Base-by-base conservation (phyloP, 129 eudicot species). In the Centaurea solstitialis region DNA sequence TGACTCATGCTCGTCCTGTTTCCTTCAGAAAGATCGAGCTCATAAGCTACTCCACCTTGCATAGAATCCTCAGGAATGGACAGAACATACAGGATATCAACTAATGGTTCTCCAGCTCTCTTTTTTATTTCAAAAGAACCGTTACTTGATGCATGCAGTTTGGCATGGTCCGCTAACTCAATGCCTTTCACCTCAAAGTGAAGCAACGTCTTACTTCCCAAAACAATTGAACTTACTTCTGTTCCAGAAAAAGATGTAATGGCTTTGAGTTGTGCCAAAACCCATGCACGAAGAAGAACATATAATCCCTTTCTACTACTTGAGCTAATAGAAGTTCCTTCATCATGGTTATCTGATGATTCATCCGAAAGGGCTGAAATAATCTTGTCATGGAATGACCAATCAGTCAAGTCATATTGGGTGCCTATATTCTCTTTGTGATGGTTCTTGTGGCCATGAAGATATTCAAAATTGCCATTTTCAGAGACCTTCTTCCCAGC, bases 181-280 rank as follows among this genome's bases (percentile, higher is more conserved):
- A 9, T 28, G 70, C 59, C 61, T 83, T 86, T 87, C 76, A 86
- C 66, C 77, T 82, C 80, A 75, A 96, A 89, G 85, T 89, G 95
- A 83, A 96, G 79, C 84, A 93, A 82, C 26, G 88, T 91, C 68
- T 83, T 89, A 79, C 79, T 90, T 74, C 99, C 99, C 59, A 96
- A 71, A 57, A 93, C 78, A 83, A 93, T 79, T 9, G 97, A 93
- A 81, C 73, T 84, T 73, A 82, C 69, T 70, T 82, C 88, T 39
- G 83, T 85, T 39, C 87, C 87, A 67, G 89, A 41, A 81, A 77
- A 84, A 72, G 88, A 84, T 74, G 66, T 43, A 67, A 90, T 76
- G 71, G 87, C 86, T 72, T 90, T 82, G 26, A 85, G 82, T 85
- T 96, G 98, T 26, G 93, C 91, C 69, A 72, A 74, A 76, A 79